A percentile compares a stretch with the other conserved stretches of the same genome.
phyloP scores from a whole-genome alignment of 176 grass and related monocot species.

The Zea luxurians region DNA sequence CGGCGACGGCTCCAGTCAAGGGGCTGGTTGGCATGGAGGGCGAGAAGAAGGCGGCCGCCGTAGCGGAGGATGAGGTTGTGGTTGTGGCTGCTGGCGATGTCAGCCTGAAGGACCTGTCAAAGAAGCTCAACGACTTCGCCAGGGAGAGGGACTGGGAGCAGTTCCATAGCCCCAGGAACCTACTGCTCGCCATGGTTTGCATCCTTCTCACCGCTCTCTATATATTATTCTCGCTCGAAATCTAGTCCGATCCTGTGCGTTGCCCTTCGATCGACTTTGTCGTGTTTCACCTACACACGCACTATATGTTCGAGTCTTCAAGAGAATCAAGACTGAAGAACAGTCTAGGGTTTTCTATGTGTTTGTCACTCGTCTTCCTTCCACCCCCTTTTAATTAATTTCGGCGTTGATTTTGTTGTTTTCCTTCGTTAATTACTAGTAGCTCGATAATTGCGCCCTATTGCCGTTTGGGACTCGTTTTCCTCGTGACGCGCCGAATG shows the following conservation, averaged over 20 bases:
- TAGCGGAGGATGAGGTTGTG: not conserved
- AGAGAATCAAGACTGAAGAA: too few relatives aligned
- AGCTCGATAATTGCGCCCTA: too few relatives aligned
- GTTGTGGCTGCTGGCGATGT: conserved; percentile 33
- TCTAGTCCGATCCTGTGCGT: too few relatives aligned
- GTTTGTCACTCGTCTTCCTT: too few relatives aligned
- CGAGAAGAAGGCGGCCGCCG: conserved; percentile 37
- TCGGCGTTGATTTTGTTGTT: too few relatives aligned
- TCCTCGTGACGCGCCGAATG: not conserved
- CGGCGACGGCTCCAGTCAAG: not conserved
- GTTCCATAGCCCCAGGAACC: conserved; percentile 82
- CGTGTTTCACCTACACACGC: too few relatives aligned
- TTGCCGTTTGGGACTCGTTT: not conserved
- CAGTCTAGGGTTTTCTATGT: too few relatives aligned
- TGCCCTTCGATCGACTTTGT: too few relatives aligned
- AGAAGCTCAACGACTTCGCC: conserved; percentile 76
- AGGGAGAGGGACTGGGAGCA: conserved; percentile 90
- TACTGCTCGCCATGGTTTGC: conserved; percentile 90
- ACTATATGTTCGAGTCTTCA: too few relatives aligned
- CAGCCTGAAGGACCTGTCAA: conserved; percentile 77
- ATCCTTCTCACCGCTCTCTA: not conserved
- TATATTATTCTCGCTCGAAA: too few relatives aligned
- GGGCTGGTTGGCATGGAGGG: conserved; percentile 25
- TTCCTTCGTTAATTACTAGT: not conserved
- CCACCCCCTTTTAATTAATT: too few relatives aligned